Base-by-base conservation (phyloP, 768 basidiomycete species). In the Suillus discolor region DNA sequence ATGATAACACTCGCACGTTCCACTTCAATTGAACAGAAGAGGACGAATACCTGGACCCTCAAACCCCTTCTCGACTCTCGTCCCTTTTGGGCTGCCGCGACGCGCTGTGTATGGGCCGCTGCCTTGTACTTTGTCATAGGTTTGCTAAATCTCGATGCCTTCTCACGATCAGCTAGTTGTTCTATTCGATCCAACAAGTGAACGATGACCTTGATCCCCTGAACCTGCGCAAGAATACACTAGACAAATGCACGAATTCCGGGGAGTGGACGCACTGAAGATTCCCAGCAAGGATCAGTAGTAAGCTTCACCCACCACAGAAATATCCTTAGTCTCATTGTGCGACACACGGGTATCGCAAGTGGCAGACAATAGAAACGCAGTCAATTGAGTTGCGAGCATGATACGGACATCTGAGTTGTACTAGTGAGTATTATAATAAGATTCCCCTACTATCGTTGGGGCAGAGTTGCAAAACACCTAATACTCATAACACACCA, bases 141-240 rank as follows among this genome's bases (percentile, higher is more conserved):
- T 77, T 99, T 99, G 2, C 97, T 96, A 72, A 99, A 99, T 36
- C 96, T 83, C 49, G 96, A 98, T 4, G 89, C 89, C 57, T 89
- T 83, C 4, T 81, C 83, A 20, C 81, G 80, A 9, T 49, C 23
- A 49, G 87, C 93, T 20, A 91, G 79, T n/a, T 79, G 74, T 71
- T 92, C 89, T 2, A 99, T 85, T 13, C 77, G 74, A 38, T 90
- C 84, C 2, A 99, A 81, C 1, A 96, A 75, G 0, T 73, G 71
- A 12, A 97, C 74, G 13, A 96, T 79, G 18, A 86, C 82, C 45
- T 75, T 69, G 9, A 93, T 84, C 34, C 84, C 87, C 94, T 97
- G 70, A 23, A 64, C 70, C 65, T 67, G 65, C 55, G 39, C 44
- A 49, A 44, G 44, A 41, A 62, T 15, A 49, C 53, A 62, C 41